These are phyloP conservation scores for Pseudomonodictys pantanalensis DNA, from an alignment of 495 filamentous ascomycete species.

Conservation along the genomic window DNA sequence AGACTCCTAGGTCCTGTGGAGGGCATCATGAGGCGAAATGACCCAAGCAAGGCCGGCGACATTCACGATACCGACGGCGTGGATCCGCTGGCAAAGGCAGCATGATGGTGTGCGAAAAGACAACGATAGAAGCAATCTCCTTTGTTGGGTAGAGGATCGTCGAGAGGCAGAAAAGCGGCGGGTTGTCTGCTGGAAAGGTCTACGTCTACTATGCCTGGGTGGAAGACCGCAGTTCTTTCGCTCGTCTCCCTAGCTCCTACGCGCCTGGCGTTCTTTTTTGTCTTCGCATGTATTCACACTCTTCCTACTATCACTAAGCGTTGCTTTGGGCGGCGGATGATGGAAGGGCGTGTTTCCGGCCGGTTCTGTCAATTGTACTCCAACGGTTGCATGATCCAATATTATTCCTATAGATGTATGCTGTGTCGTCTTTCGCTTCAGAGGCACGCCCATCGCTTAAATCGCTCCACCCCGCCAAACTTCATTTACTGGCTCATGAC, in stretches of 20 bases:
- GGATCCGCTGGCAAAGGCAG: slow-evolving; percentile 32
- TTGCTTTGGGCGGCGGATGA: neutral
- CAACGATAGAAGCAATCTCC: too few relatives aligned
- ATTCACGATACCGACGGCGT: slow-evolving; percentile 26
- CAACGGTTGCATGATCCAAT: slow-evolving; percentile 20
- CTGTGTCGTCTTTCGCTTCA: neutral
- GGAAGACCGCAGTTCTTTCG: too few relatives aligned
- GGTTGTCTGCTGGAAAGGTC: neutral
- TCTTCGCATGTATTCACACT: slow-evolving; percentile 30
- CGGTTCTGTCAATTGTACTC: slow-evolving; percentile 22
- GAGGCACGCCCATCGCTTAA: too few relatives aligned
- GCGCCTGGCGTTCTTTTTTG: slow-evolving; percentile 14
- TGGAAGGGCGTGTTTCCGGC: neutral
- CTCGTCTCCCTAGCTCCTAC: slow-evolving; percentile 11
- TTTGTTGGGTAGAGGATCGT: too few relatives aligned
- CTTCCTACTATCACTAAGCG: slow-evolving; percentile 32
- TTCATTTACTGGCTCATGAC: too few relatives aligned
- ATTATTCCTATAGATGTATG: slow-evolving; percentile 1
- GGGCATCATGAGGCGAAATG: slow-evolving; percentile 86
- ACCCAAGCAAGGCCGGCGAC: slow-evolving; percentile 44
- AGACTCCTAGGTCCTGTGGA: slow-evolving; percentile 88
- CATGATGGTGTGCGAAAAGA: neutral
- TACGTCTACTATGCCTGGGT: too few relatives aligned
- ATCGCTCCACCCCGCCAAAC: too few relatives aligned
- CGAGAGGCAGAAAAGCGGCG: too few relatives aligned